Conservation (phyloP, 108 stramenopile species). For the Parietichytrium sp. region DNA sequence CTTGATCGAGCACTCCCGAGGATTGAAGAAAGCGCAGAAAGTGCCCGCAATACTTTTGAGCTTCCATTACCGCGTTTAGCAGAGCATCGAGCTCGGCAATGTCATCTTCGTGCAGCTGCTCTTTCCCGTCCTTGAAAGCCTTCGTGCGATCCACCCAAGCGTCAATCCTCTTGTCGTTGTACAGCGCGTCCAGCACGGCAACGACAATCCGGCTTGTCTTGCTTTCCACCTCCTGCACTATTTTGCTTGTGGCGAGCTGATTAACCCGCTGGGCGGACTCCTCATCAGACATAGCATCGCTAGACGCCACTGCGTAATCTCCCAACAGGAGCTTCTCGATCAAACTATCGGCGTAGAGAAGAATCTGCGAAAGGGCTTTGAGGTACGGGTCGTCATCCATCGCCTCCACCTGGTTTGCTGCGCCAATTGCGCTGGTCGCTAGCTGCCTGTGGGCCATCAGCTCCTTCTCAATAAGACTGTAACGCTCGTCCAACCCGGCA, state of each 20-base stretch:
- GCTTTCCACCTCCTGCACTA: neutral
- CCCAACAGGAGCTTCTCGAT: conserved; percentile 25
- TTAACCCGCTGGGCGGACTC: too few relatives aligned
- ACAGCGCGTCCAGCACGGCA: neutral
- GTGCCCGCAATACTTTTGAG: conserved; percentile 30
- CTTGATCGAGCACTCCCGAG: neutral
- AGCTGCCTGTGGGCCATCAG: neutral
- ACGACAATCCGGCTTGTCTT: conserved; percentile 2
- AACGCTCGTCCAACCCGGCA: conserved; percentile 19
- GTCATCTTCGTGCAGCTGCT: neutral
- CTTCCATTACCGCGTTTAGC: neutral
- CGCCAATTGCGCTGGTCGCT: neutral
- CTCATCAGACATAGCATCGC: neutral
- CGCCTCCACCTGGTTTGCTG: neutral
- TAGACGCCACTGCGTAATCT: conserved; percentile 24
- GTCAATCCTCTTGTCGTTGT: neutral
- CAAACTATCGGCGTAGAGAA: conserved; percentile 16
- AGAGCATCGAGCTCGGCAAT: neutral
- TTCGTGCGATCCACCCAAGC: neutral
- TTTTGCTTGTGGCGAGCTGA: neutral
- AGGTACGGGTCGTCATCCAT: conserved; percentile 29
- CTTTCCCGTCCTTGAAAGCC: too few relatives aligned
- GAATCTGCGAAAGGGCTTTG: neutral
- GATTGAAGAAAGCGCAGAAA: neutral
- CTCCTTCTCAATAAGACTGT: neutral